Conservation (phyloP, 2,329 filamentous ascomycete genomes). For the Colletotrichum siamense region DNA sequence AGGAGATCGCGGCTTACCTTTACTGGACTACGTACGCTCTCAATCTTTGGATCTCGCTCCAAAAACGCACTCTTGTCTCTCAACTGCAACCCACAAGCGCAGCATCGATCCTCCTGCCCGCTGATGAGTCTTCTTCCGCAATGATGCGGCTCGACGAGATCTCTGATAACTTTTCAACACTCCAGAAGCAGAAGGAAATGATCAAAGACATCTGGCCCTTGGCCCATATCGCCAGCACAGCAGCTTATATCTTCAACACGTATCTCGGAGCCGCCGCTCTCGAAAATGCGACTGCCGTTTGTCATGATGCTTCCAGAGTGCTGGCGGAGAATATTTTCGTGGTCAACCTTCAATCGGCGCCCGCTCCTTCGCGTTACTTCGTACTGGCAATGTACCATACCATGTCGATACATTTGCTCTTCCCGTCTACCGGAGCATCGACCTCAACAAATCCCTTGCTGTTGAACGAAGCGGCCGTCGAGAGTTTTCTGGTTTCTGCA, state of each 20-base stretch:
- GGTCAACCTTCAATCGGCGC: background rate
- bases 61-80: constrained; percentile 28
- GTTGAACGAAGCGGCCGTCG: background rate
- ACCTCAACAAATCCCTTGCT: background rate
- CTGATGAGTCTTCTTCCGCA: background rate
- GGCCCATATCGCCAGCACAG: constrained; percentile 35
- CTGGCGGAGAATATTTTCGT: background rate
- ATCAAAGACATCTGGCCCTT: constrained; percentile 40
- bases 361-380: background rate
- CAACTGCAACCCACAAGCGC: background rate
- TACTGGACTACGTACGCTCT: constrained; percentile 45
- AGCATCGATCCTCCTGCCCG: background rate
- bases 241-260: constrained; percentile 13
- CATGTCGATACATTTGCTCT: background rate
- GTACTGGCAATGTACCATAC: background rate
- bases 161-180: constrained; percentile 40
- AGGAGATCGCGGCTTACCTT: constrained; percentile 41
- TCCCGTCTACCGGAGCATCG: background rate
- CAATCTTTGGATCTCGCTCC: constrained; percentile 42
- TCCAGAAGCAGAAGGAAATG: constrained; percentile 38
- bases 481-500: background rate
- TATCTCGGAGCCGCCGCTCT: background rate
- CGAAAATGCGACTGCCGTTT: background rate
- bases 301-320: background rate
- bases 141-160: constrained; percentile 31